Evolutionary conservation across 106 monocot species (phyloP).

Genomic region (Alisma plantagoaquatica): DNA sequence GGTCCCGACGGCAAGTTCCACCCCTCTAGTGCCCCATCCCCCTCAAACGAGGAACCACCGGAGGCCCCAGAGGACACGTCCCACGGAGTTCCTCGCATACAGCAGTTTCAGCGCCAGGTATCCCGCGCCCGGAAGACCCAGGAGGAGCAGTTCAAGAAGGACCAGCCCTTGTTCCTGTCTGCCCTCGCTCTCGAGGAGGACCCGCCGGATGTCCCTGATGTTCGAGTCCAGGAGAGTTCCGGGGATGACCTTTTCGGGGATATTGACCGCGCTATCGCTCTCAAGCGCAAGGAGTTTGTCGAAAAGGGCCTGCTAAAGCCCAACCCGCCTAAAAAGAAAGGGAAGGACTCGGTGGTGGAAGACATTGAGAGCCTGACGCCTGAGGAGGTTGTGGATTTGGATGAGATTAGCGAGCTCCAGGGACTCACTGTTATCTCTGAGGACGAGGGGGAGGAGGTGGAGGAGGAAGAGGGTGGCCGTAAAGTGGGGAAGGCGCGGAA

Average conservation of each 20-base stretch:
- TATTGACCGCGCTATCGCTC: conserved; percentile 71
- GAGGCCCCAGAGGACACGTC: conserved; percentile 90
- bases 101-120: conserved; percentile 70
- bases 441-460: conserved; percentile 18
- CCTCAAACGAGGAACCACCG: conserved; percentile 76
- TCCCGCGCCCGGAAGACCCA: conserved; percentile 55
- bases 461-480: too few relatives aligned
- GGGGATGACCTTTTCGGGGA: conserved; percentile 68
- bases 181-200: conserved; percentile 40
- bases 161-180: conserved; percentile 49
- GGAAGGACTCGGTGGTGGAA: conserved; percentile 1
- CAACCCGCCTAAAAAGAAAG: conserved; percentile 22
- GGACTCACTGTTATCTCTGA: conserved; percentile 29
- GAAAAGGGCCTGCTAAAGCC: conserved; percentile 47
- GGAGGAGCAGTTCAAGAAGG: conserved; percentile 50
- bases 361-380: conserved; percentile 42
- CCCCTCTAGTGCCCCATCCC: conserved; percentile 24
- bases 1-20: conserved; percentile 24
- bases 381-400: conserved; percentile 75
- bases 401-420: conserved; percentile 68
- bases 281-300: conserved; percentile 72
- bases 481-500: neutral
- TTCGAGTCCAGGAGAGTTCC: neutral
- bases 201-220: conserved; percentile 6
- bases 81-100: conserved; percentile 62